phyloP scores from a whole-genome alignment of 2,329 filamentous ascomycete genomes.

The Xylaria sp. region DNA sequence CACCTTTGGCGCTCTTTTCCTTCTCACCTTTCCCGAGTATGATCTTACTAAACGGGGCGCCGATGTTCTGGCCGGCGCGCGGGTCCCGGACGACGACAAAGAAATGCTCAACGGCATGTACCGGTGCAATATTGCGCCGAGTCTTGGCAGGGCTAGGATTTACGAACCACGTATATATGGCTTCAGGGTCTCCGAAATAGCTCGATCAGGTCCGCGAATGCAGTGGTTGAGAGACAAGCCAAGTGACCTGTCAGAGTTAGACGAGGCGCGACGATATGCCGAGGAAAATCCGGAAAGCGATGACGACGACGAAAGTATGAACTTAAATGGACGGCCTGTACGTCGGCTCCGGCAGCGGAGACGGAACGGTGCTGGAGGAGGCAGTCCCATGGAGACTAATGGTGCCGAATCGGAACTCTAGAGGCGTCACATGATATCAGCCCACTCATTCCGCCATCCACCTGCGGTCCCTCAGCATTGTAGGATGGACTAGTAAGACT shows the following conservation, averaged over 20 bases:
- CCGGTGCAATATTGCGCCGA: slow-evolving; percentile 86
- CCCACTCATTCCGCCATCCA: not conserved
- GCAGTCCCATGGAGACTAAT: slow-evolving; percentile 68
- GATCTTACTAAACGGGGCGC: slow-evolving; percentile 80
- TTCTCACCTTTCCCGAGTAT: slow-evolving; percentile 98
- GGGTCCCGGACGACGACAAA: slow-evolving; percentile 57
- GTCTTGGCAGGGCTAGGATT: slow-evolving; percentile 82
- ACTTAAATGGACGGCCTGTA: slow-evolving; percentile 55
- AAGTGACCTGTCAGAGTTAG: slow-evolving; percentile 80
- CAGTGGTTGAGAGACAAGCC: slow-evolving; percentile 93
- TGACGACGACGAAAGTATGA: slow-evolving; percentile 65
- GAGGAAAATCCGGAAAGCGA: slow-evolving; percentile 67
- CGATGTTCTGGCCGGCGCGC: slow-evolving; percentile 62
- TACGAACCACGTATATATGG: slow-evolving; percentile 98
- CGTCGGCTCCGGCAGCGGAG: slow-evolving; percentile 57
- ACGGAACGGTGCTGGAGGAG: slow-evolving; percentile 62
- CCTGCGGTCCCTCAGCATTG: not conserved
- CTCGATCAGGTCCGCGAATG: slow-evolving; percentile 92
- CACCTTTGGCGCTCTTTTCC: slow-evolving; percentile 95
- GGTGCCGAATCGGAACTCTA: slow-evolving; percentile 68
- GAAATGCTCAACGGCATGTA: slow-evolving; percentile 85
- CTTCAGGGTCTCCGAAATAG: slow-evolving; percentile 91
- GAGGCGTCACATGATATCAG: slow-evolving; percentile 18
- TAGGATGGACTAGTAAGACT: not conserved
- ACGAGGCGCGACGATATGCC: slow-evolving; percentile 74